Base-by-base conservation (phyloP, 352 stramenopile species). In the Phytophthora foliorum region DNA sequence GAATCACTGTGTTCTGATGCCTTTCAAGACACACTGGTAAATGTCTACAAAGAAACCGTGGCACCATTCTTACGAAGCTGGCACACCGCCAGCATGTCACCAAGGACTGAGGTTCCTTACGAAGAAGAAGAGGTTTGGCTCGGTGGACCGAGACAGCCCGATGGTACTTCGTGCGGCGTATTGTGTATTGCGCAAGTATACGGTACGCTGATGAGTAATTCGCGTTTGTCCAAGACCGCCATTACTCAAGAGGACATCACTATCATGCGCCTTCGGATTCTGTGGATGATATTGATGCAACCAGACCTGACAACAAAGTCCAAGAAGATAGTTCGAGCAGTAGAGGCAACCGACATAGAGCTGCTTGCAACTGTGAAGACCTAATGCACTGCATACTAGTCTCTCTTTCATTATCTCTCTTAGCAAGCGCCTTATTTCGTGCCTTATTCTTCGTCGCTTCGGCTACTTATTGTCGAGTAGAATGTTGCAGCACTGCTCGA, bases 401-500 rank as follows among this genome's bases (percentile, higher is more conserved):
- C n/a, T n/a, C n/a, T n/a, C n/a, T n/a, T n/a, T n/a, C n/a, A n/a
- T n/a, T n/a, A n/a, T n/a, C n/a, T n/a, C n/a, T n/a, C n/a, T n/a
- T 63, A 8, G 44, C 44, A 42, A 52, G n/a, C n/a, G n/a, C n/a
- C n/a, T n/a, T 24, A 1, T 19, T 60, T 41, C n/a, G 49, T n/a
- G 48, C 38, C 2, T 31, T 17, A 22, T 39, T 6, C 11, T n/a
- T 25, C 39, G 29, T 38, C 7, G 9, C 29, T 13, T 42, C 25
- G 1, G 6, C 41, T 46, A 62, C 13, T 38, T 1, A 9, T 63
- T 9, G 6, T 57, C 44, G 10, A 64, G 34, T 22, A 64, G 10
- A 24, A 56, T 50, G 57, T 51, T 52, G 46, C 34, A 44, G 32
- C 57, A 65, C 8, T 65, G 4, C 29, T 57, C 57, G n/a, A n/a